phyloP scores from a whole-genome alignment of 2,329 filamentous ascomycete genomes.

The Claviceps sp. region DNA sequence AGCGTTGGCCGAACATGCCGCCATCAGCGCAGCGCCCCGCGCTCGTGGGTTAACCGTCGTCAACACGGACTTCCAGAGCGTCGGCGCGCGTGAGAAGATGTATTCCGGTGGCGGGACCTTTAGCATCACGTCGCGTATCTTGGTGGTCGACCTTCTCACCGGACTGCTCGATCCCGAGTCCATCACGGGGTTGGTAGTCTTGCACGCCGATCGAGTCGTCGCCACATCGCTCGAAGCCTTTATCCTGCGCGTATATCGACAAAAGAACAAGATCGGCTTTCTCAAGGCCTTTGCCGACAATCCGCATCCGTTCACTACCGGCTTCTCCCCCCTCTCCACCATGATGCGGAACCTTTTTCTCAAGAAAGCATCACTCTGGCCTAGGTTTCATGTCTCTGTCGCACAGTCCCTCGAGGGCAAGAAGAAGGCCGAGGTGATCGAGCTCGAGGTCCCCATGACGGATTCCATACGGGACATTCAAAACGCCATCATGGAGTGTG shows the following conservation, averaged over 20 bases:
- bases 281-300: constrained; percentile 93
- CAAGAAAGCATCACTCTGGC: constrained; percentile 79
- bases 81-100: constrained; percentile 78
- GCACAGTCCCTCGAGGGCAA: constrained; percentile 81
- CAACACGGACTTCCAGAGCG: constrained; percentile 87
- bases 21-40: constrained; percentile 68
- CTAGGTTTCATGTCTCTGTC: constrained; percentile 83
- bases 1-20: constrained; percentile 87
- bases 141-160: constrained; percentile 90
- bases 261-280: constrained; percentile 88
- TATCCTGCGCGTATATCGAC: constrained; percentile 82
- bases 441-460: constrained; percentile 92
- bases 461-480: constrained; percentile 89
- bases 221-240: constrained; percentile 90
- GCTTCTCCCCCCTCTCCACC: constrained; percentile 74
- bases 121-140: constrained; percentile 87
- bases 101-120: constrained; percentile 83
- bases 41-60: constrained; percentile 80
- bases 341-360: constrained; percentile 88
- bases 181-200: constrained; percentile 72
- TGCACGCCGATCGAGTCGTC: constrained; percentile 78
- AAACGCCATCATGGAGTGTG: constrained; percentile 87
- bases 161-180: constrained; percentile 66
- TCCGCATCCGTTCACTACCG: constrained; percentile 78
- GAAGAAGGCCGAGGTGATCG: constrained; percentile 91